Evolutionary conservation across 2,329 filamentous ascomycete genomes (phyloP).

Genomic region (Fusarium sublunatum): DNA sequence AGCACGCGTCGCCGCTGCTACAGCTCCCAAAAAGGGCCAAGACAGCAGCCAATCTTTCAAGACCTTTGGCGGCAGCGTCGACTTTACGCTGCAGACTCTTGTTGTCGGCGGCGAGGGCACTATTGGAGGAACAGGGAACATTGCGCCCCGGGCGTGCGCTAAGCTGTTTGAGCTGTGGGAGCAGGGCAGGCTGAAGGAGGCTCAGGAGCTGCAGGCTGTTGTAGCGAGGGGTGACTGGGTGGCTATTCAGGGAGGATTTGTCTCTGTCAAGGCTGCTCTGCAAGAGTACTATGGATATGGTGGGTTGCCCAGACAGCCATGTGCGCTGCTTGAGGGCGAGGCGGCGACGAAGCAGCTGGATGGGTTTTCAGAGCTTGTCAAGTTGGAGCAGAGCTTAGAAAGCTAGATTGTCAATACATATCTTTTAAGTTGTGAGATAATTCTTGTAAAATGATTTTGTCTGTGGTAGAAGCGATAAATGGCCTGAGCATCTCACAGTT

Average conservation of each 20-base stretch:
- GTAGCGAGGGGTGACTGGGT: constrained; percentile 76
- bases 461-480: no score
- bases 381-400: constrained; percentile 27
- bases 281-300: constrained; percentile 73
- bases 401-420: neutral
- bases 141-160: constrained; percentile 73
- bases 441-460: no score
- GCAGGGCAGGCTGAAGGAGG: constrained; percentile 67
- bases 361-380: constrained; percentile 41
- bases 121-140: constrained; percentile 77
- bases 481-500: no score
- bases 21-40: constrained; percentile 54
- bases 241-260: constrained; percentile 74
- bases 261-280: constrained; percentile 75
- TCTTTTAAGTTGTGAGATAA: no score
- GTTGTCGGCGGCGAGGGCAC: constrained; percentile 77
- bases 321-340: constrained; percentile 35
- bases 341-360: constrained; percentile 38
- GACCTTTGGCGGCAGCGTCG: constrained; percentile 77
- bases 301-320: constrained; percentile 60
- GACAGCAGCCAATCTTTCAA: constrained; percentile 62
- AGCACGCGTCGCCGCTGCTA: constrained; percentile 41
- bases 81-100: constrained; percentile 78
- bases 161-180: constrained; percentile 70
- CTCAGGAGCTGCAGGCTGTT: constrained; percentile 70